Evolutionary conservation across 768 basidiomycete species (phyloP), one percentile per base, ranked within the genome.

Genomic region (Termitomyces sp.): DNA sequence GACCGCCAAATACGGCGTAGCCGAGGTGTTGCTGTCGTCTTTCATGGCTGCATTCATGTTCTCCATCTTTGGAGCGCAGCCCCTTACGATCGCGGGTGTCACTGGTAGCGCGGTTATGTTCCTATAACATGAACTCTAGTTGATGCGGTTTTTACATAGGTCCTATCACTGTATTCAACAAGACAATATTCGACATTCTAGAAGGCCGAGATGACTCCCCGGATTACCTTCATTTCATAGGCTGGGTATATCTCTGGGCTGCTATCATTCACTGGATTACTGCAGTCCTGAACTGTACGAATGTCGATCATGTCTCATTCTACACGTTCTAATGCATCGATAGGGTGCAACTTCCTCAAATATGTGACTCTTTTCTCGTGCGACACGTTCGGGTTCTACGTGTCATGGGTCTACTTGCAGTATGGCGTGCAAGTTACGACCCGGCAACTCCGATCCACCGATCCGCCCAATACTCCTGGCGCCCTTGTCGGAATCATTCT

Each of bases 221-320:
- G 1, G 70, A 81, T 51, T 96, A 94, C 67, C 80, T 94, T 13
- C 88, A 88, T 36, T 94, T 94, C 65, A 81, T 95, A 9, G 92
- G 92, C 28, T 95, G 94, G 94, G 88, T 92, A 0, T 95, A 96
- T 68, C 73, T 94, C 0, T 94, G 92, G 92, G 90, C 82, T 34
- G 93, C 92, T 0, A 88, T 94, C 41, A 70, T 90, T 41, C 89
- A 94, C 65, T 93, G 88, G 88, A 72, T 90, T 46, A 88, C 90
- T 4, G 90, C 93, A 5, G 67, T 82, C 5, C 73, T 90, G 16
- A 94, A 94, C 61, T 90, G 92, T 87, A 61, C 62, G 39, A 33
- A 24, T 46, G 2, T 18, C 18, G 9, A n/a, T 58, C 20, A 20
- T 22, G 36, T 51, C 20, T 5, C 41, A 13, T 54, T 22, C 15